A percentile compares a stretch with the other conserved stretches of the same genome.
These are phyloP conservation scores for Capsicum baccatum DNA, from an alignment of 257 asterid genomes.

Conservation along the genomic window DNA sequence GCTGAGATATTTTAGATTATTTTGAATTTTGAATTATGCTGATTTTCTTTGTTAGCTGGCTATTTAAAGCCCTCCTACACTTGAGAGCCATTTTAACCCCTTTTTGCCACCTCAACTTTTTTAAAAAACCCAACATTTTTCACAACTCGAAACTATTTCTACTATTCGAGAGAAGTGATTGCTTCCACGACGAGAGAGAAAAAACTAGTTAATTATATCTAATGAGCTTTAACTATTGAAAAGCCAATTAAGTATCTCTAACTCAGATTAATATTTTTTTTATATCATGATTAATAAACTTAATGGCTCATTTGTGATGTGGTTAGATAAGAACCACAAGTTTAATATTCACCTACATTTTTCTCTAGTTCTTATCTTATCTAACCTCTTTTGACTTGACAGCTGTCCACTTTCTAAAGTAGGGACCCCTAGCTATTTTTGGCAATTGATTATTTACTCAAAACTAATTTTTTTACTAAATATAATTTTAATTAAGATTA, in stretches of 20 bases:
- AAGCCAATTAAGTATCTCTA: not conserved
- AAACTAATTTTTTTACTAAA: not conserved
- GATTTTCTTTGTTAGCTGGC: too few relatives aligned
- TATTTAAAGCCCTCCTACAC: too few relatives aligned
- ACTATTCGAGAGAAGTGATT: not conserved
- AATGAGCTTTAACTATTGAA: too few relatives aligned
- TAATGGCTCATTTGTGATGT: conserved; percentile 42
- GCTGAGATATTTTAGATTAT: too few relatives aligned
- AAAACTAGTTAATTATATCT: not conserved
- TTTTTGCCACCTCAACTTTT: too few relatives aligned
- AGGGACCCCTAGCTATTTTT: conserved; percentile 40
- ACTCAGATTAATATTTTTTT: not conserved
- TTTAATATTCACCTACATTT: conserved; percentile 24
- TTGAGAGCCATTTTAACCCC: too few relatives aligned
- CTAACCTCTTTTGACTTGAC: conserved; percentile 32
- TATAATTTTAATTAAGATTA: not conserved
- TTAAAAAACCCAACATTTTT: too few relatives aligned
- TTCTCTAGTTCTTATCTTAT: conserved; percentile 45
- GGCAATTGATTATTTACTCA: not conserved
- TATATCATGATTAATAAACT: conserved; percentile 8
- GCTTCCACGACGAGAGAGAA: not conserved
- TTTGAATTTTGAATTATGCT: too few relatives aligned
- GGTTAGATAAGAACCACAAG: conserved; percentile 62
- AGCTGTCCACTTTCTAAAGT: conserved; percentile 47
- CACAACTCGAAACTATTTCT: too few relatives aligned